Base-by-base conservation (phyloP, 257 asterid genomes). In the Przewalskia tangutica region DNA sequence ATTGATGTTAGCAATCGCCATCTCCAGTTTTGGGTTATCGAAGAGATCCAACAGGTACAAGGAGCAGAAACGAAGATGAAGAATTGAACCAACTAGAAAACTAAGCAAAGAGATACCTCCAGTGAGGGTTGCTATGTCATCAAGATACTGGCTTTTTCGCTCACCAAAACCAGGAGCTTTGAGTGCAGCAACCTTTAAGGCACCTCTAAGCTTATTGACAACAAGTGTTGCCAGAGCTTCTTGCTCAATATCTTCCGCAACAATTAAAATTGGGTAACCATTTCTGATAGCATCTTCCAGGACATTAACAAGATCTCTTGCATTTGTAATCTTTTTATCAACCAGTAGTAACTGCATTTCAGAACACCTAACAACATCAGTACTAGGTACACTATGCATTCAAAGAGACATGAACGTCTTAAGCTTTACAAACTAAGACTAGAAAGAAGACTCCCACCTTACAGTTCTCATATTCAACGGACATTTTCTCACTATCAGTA, bases 151-250 rank as follows among this genome's bases (percentile, higher is more conserved):
- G 82, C 97, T 91, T 86, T 96, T 96, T 70, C 99, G 87, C 83
- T 94, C 99, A 85, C 99, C 99, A 86, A 96, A 96, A 6, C 98
- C 99, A 84, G 99, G 99, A 79, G 99, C 98, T 89, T 96, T 96
- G n/a, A 96, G 92, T 56, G 99, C 98, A 76, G 97, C 98, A 60
- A 96, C 93, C 87, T 96, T 94, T 81, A 96, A 82, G 4, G 98
- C 89, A 12, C 99, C 99, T 86, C 99, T 93, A 53, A 94, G 93
- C 88, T 84, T 96, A 89, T 96, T 96, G 83, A 96, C 99, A 77
- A 94, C 99, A 55, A 94, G 97, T n/a, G 99, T 96, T 44, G 98
- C 99, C 55, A 96, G 84, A 77, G 99, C 98, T 85, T 96, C 99
- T 86, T 96, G 99, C 88, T 96, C 99, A 46, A 94, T 93, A 85